Base-by-base conservation (phyloP, 805 yeast genomes). In the Metschnikowia reukaufii region DNA sequence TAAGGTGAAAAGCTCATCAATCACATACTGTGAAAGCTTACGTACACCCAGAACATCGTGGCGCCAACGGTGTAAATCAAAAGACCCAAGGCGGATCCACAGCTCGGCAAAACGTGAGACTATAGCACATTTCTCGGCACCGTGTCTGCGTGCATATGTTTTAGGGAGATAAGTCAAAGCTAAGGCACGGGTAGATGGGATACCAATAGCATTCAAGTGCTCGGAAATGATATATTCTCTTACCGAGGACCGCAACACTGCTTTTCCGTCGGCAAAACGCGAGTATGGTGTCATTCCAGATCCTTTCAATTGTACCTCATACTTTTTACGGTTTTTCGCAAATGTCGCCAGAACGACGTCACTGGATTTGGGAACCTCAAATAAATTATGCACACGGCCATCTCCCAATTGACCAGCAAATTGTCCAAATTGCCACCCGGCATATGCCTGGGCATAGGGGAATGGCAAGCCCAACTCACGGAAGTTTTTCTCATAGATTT, bases 381-480 rank as follows among this genome's bases (percentile, higher is more conserved):
- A 91, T 37, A 92, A 67, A 58, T 86, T 88, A 6, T 84, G 78
- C 1, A 89, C 97, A 49, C 99, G 72, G 1, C 99, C 99, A 64
- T 92, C 99, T 6, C 99, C 99, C 51, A 92, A 70, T 64, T 94
- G 99, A 2, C 98, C 98, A 0, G 97, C 97, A 80, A 92, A 92
- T 54, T 80, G 81, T 2, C 99, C 98, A 71, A 94, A 92, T 61
- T 92, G 99, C 76, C 85, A 89, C 0, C 99, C 99, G 1, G 98
- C 96, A 65, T 92, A 92, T 0, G 92, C 88, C 64, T 86, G 91
- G 10, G 97, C 81, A 65, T 86, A 92, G 0, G 99, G 98, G 55
- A 80, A 81, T 0, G 86, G 76, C 39, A 56, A 61, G 2, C 44
- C 63, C 45, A 33, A 48, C 27, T 34, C 48, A 25, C 30, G 47